Evolutionary conservation across 2,329 filamentous ascomycete genomes (phyloP), one percentile per base, ranked within the genome.

Genomic region (Fusarium sterilihyphosum): DNA sequence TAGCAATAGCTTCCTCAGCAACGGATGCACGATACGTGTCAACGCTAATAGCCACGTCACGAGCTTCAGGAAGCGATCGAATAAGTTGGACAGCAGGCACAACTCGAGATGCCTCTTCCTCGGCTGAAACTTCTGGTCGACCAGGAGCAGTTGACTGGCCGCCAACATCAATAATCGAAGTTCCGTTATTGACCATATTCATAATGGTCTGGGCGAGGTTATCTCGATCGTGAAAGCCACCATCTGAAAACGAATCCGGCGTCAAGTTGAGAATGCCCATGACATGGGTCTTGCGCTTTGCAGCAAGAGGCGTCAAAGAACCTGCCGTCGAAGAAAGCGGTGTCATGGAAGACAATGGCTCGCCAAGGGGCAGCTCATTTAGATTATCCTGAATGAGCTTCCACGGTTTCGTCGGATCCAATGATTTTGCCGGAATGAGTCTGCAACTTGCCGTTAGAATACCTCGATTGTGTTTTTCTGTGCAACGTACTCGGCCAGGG

Each of bases 201-300:
- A 86, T 83, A 22, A 95, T 87, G 3, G 89, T 92, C 18, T 85
- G 80, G 18, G 86, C 83, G 33, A 96, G 86, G 71, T 89, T 86
- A 18, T 83, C 79, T 31, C 85, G 79, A 49, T 84, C 83, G 81
- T 95, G 89, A 14, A 86, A 79, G 14, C 95, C 95, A 61, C 95
- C 96, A 80, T 98, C 95, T 2, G 96, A 98, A 85, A 99, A 99
- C 16, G 96, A 98, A 84, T 99, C 96, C 1, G 96, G 96, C 0
- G 96, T 98, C 60, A 97, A 85, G 83, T 99, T 99, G 52, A 98
- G 87, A 73, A 99, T 97, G 62, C 93, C 94, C 96, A 99, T 99
- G 75, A 98, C 84, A 52, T 91, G 90, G 1, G 96, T 98, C 61
- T 85, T 86, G 54, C 92, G 89, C 52, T 87, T 85, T 12, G 87